Percentiles rank a stretch among this genome's conserved stretches.
Evolutionary conservation across 2,329 filamentous ascomycete genomes (phyloP).

Genomic region (Nigrograna mackinnonii): DNA sequence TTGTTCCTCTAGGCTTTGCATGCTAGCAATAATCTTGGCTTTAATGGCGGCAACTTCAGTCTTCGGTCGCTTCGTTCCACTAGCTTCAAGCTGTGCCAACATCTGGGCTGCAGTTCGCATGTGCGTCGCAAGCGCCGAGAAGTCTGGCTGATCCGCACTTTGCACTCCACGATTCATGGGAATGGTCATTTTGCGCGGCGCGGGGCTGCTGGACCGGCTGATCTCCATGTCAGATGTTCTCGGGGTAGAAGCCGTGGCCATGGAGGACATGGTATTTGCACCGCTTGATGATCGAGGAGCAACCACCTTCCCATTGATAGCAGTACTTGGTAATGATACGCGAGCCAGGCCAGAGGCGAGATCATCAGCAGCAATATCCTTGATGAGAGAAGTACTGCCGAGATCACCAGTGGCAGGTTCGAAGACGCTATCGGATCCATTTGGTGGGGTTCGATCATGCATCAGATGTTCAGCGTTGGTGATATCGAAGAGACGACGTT

Average conservation of each 20-base stretch:
- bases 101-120: slow-evolving; percentile 88
- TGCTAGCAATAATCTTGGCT: slow-evolving; percentile 85
- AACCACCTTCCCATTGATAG: slow-evolving; percentile 23
- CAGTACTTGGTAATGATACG: slow-evolving; percentile 26
- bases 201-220: slow-evolving; percentile 71
- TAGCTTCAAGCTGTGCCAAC: slow-evolving; percentile 81
- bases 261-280: slow-evolving; percentile 62
- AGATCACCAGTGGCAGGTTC: slow-evolving; percentile 81
- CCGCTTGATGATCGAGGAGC: slow-evolving; percentile 64
- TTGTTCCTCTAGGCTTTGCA: slow-evolving; percentile 85
- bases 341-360: slow-evolving; percentile 33
- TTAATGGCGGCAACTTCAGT: slow-evolving; percentile 82
- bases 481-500: slow-evolving; percentile 55
- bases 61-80: slow-evolving; percentile 76
- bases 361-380: slow-evolving; percentile 56
- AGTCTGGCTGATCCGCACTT: slow-evolving; percentile 73
- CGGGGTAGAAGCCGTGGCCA: slow-evolving; percentile 66
- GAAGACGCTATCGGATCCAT: slow-evolving; percentile 72
- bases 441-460: slow-evolving; percentile 48
- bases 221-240: slow-evolving; percentile 70
- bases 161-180: slow-evolving; percentile 56
- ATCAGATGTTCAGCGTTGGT: slow-evolving; percentile 63
- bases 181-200: slow-evolving; percentile 63
- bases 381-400: slow-evolving; percentile 71
- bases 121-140: slow-evolving; percentile 80